phyloP scores from a whole-genome alignment of 2,329 filamentous ascomycete genomes.

The Botrytis aclada region DNA sequence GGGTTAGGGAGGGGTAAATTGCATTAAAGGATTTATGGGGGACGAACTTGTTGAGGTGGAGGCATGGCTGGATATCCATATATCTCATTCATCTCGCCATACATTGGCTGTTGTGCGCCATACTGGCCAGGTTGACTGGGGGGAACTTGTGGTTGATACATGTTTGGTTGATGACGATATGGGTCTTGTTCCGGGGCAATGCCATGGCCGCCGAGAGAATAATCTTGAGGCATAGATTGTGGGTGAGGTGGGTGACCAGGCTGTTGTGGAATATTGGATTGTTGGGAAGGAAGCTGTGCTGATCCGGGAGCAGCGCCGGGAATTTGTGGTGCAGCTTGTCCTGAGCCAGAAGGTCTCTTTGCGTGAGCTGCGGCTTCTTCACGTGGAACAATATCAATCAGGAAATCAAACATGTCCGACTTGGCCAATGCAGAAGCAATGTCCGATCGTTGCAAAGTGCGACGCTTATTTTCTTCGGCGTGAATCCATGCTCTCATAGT shows the following conservation, averaged over 20 bases:
- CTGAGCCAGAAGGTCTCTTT: slow-evolving; percentile 61
- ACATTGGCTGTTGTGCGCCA: slow-evolving; percentile 75
- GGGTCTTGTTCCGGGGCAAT: slow-evolving; percentile 65
- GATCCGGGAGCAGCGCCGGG: slow-evolving; percentile 48
- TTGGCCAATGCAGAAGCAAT: slow-evolving; percentile 95
- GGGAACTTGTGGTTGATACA: slow-evolving; percentile 80
- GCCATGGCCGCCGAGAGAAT: slow-evolving; percentile 57
- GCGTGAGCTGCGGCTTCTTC: slow-evolving; percentile 87
- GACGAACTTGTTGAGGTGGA: slow-evolving; percentile 72
- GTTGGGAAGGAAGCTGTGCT: slow-evolving; percentile 52
- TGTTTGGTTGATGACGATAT: slow-evolving; percentile 73
- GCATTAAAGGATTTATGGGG: neutral
- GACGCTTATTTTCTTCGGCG: slow-evolving; percentile 96
- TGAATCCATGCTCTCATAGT: slow-evolving; percentile 99
- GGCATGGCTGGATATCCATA: slow-evolving; percentile 81
- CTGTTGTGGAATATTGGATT: slow-evolving; percentile 43
- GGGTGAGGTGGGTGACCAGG: slow-evolving; percentile 45
- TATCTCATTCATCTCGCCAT: slow-evolving; percentile 76
- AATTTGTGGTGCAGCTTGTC: slow-evolving; percentile 44
- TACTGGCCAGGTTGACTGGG: slow-evolving; percentile 68
- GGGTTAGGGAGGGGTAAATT: neutral
- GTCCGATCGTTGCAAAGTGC: slow-evolving; percentile 91
- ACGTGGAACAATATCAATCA: slow-evolving; percentile 96
- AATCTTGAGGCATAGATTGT: slow-evolving; percentile 61
- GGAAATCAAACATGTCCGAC: slow-evolving; percentile 99